Percentiles rank a stretch among this genome's conserved stretches.
Evolutionary conservation across 306 rosid species (phyloP).

Genomic region (Cicer bijugum): DNA sequence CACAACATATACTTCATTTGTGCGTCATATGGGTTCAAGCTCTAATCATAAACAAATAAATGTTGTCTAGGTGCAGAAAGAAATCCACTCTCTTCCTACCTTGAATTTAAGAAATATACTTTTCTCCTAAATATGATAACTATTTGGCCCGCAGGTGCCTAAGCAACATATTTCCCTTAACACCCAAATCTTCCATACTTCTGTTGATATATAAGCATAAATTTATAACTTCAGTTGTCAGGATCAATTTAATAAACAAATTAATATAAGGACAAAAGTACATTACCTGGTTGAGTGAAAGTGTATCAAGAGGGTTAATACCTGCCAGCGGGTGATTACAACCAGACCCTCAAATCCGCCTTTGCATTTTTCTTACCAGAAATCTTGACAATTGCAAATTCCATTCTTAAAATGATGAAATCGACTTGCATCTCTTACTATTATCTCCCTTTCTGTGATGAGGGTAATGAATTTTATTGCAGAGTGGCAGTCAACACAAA

Average conservation of each 20-base stretch:
- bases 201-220: constrained; percentile 12
- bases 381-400: constrained; percentile 61
- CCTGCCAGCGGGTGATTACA: constrained; percentile 29
- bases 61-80: neutral
- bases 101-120: constrained; percentile 6
- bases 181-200: constrained; percentile 3
- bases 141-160: neutral
- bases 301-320: constrained; percentile 20
- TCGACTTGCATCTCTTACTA: constrained; percentile 61
- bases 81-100: neutral
- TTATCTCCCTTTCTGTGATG: constrained; percentile 60
- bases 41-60: neutral
- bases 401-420: constrained; percentile 70
- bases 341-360: constrained; percentile 19
- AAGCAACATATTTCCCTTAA: neutral
- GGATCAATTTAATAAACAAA: constrained; percentile 28
- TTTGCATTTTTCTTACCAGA: constrained; percentile 57
- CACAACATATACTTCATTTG: neutral
- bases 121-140: neutral
- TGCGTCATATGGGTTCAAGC: neutral
- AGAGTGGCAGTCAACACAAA: constrained; percentile 69
- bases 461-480: constrained; percentile 61
- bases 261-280: constrained; percentile 21
- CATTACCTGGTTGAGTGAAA: constrained; percentile 38
- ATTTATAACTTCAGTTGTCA: neutral